A percentile compares a stretch with the other conserved stretches of the same genome.
These are phyloP conservation scores for Microcyclospora tardicrescens DNA, from an alignment of 2,329 filamentous ascomycete species.

Conservation along the genomic window DNA sequence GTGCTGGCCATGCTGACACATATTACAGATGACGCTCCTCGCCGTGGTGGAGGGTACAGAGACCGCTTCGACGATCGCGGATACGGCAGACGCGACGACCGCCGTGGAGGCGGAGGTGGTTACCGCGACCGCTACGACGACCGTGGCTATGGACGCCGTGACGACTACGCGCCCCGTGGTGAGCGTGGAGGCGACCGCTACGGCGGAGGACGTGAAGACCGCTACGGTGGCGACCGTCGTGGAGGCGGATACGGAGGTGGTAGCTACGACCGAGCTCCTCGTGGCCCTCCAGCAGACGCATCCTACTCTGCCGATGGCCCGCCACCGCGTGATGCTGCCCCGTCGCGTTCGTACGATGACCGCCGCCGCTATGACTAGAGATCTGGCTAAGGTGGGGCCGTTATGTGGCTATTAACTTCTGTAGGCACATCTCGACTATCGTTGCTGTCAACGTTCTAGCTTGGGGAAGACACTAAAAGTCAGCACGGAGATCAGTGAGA, in stretches of 20 bases:
- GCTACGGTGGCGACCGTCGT: constrained; percentile 9
- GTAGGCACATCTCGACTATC: constrained; percentile 10
- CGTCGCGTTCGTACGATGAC: constrained; percentile 21
- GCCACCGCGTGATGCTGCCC: constrained; percentile 15
- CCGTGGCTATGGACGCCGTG: constrained; percentile 46
- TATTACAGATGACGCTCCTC: constrained; percentile 31
- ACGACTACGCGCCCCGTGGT: constrained; percentile 34
- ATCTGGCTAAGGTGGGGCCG: constrained; percentile 8
- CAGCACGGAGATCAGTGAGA: constrained; percentile 8
- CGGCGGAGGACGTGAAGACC: constrained; percentile 7
- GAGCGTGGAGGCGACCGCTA: constrained; percentile 27
- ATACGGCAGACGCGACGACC: constrained; percentile 35
- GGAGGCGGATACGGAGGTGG: constrained; percentile 16
- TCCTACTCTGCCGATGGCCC: constrained; percentile 10
- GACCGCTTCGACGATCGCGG: constrained; percentile 33
- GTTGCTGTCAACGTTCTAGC: constrained; percentile 4
- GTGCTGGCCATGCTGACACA: constrained; percentile 10
- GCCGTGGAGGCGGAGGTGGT: constrained; percentile 34
- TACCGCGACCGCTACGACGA: constrained; percentile 50
- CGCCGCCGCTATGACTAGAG: constrained; percentile 23
- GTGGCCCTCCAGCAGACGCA: constrained; percentile 16
- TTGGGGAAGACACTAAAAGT: not conserved
- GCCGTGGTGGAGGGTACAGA: constrained; percentile 36
- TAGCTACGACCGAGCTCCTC: constrained; percentile 20
- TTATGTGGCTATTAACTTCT: constrained; percentile 12